Conservation (phyloP, 352 stramenopile species). For the Pythium periplocum region DNA sequence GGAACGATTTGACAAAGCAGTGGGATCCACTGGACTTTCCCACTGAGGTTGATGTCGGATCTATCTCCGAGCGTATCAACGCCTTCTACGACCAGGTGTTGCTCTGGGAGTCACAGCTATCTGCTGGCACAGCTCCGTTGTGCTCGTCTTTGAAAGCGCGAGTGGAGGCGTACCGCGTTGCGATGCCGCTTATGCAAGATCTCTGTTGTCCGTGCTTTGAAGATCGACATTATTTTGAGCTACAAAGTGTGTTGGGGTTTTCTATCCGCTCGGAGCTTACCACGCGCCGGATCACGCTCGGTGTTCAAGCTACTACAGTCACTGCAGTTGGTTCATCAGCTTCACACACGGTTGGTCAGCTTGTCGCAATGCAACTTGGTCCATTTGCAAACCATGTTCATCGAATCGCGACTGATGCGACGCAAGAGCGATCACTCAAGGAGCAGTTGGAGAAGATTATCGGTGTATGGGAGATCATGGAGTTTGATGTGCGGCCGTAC, state of each 20-base stretch:
- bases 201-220: conserved; percentile 55
- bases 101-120: conserved; percentile 46
- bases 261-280: conserved; percentile 26
- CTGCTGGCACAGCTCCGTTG: conserved; percentile 35
- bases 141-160: conserved; percentile 60
- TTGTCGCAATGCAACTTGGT: conserved; percentile 79
- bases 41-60: conserved; percentile 55
- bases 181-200: conserved; percentile 72
- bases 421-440: conserved; percentile 84
- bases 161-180: conserved; percentile 79
- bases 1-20: conserved; percentile 34
- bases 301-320: no score
- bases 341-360: conserved; percentile 19
- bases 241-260: conserved; percentile 73
- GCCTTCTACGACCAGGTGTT: conserved; percentile 47
- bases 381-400: conserved; percentile 75
- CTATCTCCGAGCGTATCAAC: conserved; percentile 64
- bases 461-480: conserved; percentile 68
- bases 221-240: conserved; percentile 50
- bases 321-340: no score
- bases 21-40: conserved; percentile 57
- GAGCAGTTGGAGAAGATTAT: conserved; percentile 88
- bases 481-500: conserved; percentile 88
- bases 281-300: no score
- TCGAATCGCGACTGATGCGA: conserved; percentile 78